Evolutionary conservation across 2,329 filamentous ascomycete genomes (phyloP).

Genomic region (Cytospora leucostoma): DNA sequence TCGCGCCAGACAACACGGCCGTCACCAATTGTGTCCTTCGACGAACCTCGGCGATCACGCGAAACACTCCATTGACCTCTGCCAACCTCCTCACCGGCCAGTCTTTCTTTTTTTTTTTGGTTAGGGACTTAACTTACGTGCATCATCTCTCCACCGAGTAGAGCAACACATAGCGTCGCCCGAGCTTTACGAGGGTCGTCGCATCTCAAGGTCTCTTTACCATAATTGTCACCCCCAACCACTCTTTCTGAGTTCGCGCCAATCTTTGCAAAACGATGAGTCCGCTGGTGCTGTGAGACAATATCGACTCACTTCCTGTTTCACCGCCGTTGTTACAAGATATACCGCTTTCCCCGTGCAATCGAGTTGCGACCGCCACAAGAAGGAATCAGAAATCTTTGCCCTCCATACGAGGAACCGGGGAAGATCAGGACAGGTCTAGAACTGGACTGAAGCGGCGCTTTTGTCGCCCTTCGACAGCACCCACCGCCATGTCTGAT

Average conservation of each 20-base stretch:
- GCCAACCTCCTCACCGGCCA: slow-evolving; percentile 3
- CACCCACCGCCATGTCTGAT: slow-evolving; percentile 40
- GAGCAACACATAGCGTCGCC: slow-evolving; percentile 21
- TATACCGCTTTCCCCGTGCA: slow-evolving; percentile 2
- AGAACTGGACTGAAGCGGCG: slow-evolving; percentile 16
- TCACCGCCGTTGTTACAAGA: slow-evolving; percentile 1
- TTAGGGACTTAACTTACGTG: slow-evolving; percentile 28
- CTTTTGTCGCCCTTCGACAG: slow-evolving; percentile 29
- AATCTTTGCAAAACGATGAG: slow-evolving; percentile 31
- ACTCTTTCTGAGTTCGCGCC: slow-evolving; percentile 2
- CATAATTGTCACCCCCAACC: slow-evolving; percentile 2
- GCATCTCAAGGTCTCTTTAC: background rate
- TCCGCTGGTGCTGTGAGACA: slow-evolving; percentile 24
- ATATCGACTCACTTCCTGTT: slow-evolving; percentile 1
- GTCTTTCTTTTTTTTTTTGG: slow-evolving; percentile 24
- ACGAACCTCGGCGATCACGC: background rate
- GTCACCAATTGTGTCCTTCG: background rate
- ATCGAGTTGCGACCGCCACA: background rate
- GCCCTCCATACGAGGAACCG: slow-evolving; percentile 3
- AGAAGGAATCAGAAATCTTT: background rate
- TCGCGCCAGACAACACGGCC: background rate
- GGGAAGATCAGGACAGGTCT: slow-evolving; percentile 16
- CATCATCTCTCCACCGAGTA: slow-evolving; percentile 24
- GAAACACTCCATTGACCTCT: slow-evolving; percentile 7
- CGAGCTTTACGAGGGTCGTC: background rate